A percentile compares a stretch with the other conserved stretches of the same genome.
phyloP scores from a whole-genome alignment of 164 flowering plant species.

The Liriodendron chinense region DNA sequence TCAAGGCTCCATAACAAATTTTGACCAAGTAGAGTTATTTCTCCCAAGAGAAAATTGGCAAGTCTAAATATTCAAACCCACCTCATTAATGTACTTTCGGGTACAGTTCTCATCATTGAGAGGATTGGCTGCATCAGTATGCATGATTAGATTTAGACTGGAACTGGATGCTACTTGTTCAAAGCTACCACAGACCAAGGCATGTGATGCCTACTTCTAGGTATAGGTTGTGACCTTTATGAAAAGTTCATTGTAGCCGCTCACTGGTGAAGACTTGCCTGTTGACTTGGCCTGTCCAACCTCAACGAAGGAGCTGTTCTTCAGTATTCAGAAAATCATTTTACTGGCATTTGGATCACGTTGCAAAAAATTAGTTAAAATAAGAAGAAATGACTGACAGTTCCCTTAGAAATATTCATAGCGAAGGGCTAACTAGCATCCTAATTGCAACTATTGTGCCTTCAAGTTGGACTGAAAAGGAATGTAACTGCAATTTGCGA shows the following conservation, averaged over 20 bases:
- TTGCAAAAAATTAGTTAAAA: no score
- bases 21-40: not conserved
- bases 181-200: not conserved
- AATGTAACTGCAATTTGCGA: no score
- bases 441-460: no score
- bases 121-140: conserved; percentile 13
- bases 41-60: not conserved
- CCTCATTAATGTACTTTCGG: conserved; percentile 31
- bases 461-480: no score
- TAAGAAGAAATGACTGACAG: no score
- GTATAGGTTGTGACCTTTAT: not conserved
- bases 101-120: conserved; percentile 24
- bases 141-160: conserved; percentile 16
- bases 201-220: not conserved
- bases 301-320: not conserved
- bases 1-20: not conserved
- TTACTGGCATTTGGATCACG: not conserved
- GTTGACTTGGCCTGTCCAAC: not conserved
- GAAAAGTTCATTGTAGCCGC: not conserved
- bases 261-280: not conserved
- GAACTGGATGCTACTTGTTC: conserved; percentile 11
- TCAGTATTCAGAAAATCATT: not conserved
- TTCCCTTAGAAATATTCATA: no score
- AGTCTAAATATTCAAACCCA: conserved; percentile 14
- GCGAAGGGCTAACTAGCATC: no score